Base-by-base conservation (phyloP, 768 basidiomycete species). In the Kwoniella newhampshirensis region DNA sequence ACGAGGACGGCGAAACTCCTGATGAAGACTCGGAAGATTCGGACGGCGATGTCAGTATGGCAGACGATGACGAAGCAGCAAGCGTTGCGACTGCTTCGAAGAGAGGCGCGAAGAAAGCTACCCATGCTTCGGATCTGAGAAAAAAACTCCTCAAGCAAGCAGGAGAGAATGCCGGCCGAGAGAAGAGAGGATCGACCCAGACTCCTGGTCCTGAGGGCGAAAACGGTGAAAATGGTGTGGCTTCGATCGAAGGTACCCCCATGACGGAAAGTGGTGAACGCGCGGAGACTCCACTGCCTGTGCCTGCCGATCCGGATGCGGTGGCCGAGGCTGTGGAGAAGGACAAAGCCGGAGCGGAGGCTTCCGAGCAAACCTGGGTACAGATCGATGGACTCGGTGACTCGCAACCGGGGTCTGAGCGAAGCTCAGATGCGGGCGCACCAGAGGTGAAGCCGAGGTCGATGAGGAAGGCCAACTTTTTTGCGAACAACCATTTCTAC, bases 401-500 rank as follows among this genome's bases (percentile, higher is more conserved):
- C n/a, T 69, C 71, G 12, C 35, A 52, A 41, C 51, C 60, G 6
- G 39, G 55, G 4, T 66, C 68, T 12, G 62, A 58, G 44, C 60
- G 41, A 27, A 55, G 51, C 39, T 54, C 62, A 28, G 49, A 60
- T 26, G 55, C 45, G 20, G 58, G 28, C 20, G 55, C 55, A n/a
- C 45, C 20, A 11, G 54, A 42, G 3, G 32, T 57, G 2, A 57
- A 56, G 35, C 28, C 43, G 6, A 64, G 65, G 45, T 23, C 63
- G 1, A 57, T 47, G 13, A 59, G 73, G 28, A 70, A 68, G 44
- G 73, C 62, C 40, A 75, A 74, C 8, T 89, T 97, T 77, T 98
- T 94, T 77, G 84, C 84, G 57, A 96, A 97, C 78, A 91, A 89
- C 44, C 87, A 90, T 20, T 89, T 91, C 74, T 99, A 98, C 78